phyloP scores from a whole-genome alignment of 805 yeast species.

The Diddensiella santjacobensis region DNA sequence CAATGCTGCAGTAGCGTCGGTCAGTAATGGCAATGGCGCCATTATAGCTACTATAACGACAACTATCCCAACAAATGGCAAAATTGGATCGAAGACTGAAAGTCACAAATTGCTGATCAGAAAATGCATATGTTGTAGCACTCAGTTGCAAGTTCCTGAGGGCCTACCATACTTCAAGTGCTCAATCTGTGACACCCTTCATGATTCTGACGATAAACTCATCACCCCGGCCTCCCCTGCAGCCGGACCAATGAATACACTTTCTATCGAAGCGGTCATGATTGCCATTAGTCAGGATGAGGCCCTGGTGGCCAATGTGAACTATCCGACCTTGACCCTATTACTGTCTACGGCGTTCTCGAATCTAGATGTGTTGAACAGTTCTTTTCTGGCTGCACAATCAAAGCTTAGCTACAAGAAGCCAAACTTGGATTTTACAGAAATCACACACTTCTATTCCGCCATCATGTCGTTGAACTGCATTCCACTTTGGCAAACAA shows the following conservation, averaged over 20 bases:
- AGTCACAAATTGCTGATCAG: constrained; percentile 16
- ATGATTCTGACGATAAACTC: constrained; percentile 26
- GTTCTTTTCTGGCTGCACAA: constrained; percentile 46
- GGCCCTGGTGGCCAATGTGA: background rate
- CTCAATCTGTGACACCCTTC: constrained; percentile 44
- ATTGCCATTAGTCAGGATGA: background rate
- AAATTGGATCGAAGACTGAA: background rate
- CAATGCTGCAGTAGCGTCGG: constrained; percentile 10
- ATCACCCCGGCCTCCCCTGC: constrained; percentile 2
- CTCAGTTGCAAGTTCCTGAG: constrained; percentile 26
- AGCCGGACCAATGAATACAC: background rate
- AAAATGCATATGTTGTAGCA: constrained; percentile 31
- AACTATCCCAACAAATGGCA: background rate
- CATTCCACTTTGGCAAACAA: constrained; percentile 52
- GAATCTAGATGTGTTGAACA: constrained; percentile 45
- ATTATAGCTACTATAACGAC: background rate
- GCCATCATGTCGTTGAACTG: constrained; percentile 53
- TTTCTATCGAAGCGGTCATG: background rate
- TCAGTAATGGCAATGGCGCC: background rate
- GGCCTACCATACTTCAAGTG: constrained; percentile 46
- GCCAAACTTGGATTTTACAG: constrained; percentile 48
- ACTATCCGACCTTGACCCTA: background rate
- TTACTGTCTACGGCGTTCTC: constrained; percentile 44
- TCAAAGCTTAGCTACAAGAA: constrained; percentile 39
- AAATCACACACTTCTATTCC: constrained; percentile 45